Conservation (phyloP, 2,329 filamentous ascomycete species). For the Chrysosporium keratinophilum region DNA sequence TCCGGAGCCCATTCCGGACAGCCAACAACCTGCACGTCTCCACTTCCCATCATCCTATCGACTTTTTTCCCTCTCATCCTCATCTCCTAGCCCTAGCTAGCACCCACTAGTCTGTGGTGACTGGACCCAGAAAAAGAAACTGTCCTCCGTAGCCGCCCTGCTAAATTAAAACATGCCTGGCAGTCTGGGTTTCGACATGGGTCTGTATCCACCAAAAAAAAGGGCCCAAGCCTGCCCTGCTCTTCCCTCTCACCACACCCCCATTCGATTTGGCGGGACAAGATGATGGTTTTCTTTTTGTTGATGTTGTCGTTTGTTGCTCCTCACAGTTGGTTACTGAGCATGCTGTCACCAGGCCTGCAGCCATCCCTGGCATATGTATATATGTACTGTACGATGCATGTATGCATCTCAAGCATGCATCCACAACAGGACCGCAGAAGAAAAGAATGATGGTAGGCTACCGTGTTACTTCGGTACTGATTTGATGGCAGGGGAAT, state of each 20-base stretch:
- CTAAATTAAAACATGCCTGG: conserved; percentile 1
- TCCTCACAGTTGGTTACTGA: no score
- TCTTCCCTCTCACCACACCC: no score
- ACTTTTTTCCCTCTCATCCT: not conserved
- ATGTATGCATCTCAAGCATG: not conserved
- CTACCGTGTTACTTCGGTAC: not conserved
- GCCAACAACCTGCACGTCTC: not conserved
- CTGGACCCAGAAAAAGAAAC: not conserved
- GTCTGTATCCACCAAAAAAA: not conserved
- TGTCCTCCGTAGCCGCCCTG: not conserved
- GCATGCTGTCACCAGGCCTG: conserved; percentile 5
- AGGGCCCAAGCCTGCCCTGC: no score
- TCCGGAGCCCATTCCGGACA: no score
- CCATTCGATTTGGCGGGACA: conserved; percentile 8
- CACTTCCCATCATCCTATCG: not conserved
- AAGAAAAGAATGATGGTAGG: not conserved
- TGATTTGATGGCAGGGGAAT: no score
- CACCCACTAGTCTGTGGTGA: not conserved
- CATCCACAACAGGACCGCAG: not conserved
- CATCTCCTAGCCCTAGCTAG: not conserved
- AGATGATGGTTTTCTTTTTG: conserved; percentile 7
- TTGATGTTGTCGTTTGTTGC: no score
- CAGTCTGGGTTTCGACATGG: conserved; percentile 12
- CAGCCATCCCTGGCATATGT: conserved; percentile 9
- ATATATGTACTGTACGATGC: not conserved